These are phyloP conservation scores for Chaetomium globosum DNA, from an alignment of 2,329 filamentous ascomycete species.

Conservation along the genomic window DNA sequence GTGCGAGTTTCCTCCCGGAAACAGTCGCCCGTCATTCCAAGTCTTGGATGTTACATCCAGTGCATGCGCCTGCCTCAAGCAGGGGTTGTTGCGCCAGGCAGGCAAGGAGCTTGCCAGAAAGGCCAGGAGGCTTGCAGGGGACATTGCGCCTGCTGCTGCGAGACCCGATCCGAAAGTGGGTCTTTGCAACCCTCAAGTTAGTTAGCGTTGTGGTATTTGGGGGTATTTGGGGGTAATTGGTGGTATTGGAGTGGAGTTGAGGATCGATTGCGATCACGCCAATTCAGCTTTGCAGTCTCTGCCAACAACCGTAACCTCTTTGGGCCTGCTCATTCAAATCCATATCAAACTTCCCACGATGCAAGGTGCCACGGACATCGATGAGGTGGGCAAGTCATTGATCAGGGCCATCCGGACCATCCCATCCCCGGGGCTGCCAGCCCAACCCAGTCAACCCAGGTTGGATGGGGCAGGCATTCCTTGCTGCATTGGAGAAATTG, in stretches of 20 bases:
- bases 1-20: conserved; percentile 21
- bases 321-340: neutral
- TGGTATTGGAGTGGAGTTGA: neutral
- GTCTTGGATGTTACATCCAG: conserved; percentile 24
- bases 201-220: neutral
- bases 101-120: conserved; percentile 21
- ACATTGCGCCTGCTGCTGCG: neutral
- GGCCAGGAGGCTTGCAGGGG: conserved; percentile 12
- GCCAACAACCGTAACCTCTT: neutral
- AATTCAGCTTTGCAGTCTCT: neutral
- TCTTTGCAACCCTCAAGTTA: neutral
- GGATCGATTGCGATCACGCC: neutral
- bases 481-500: conserved; percentile 9
- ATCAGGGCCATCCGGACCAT: neutral
- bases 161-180: conserved; percentile 16
- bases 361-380: neutral
- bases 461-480: neutral
- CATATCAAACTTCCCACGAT: neutral
- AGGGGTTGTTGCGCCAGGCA: conserved; percentile 15
- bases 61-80: conserved; percentile 17
- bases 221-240: neutral
- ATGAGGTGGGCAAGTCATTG: neutral
- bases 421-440: neutral
- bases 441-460: too few species aligned
- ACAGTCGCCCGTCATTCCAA: conserved; percentile 19